Conservation (phyloP, 148 eudicot species). For the Beta vulgaris region DNA sequence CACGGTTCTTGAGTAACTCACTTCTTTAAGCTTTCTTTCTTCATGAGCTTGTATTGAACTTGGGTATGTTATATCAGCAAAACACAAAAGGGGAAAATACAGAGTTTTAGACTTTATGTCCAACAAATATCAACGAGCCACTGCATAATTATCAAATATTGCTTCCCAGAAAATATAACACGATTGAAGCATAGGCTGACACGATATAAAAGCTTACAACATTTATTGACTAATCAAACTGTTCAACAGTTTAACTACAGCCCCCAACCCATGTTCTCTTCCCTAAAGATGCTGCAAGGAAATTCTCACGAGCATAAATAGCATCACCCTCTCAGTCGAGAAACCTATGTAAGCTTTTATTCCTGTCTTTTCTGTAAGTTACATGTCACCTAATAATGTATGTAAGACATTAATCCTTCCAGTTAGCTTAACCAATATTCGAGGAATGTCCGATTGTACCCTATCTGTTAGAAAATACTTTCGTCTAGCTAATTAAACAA, state of each 20-base stretch:
- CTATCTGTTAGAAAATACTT: neutral
- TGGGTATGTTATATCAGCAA: neutral
- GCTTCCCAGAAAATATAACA: neutral
- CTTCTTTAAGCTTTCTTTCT: too few species aligned
- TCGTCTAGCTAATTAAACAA: neutral
- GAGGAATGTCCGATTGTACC: neutral
- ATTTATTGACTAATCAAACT: neutral
- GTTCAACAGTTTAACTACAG: neutral
- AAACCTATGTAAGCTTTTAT: neutral
- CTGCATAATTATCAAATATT: neutral
- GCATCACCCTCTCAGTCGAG: neutral
- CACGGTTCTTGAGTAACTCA: too few species aligned
- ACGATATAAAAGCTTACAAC: neutral
- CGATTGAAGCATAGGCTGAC: neutral
- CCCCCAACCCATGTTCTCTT: neutral
- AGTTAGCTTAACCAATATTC: neutral
- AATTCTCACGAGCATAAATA: neutral
- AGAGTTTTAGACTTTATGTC: neutral
- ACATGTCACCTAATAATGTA: neutral
- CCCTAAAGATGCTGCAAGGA: neutral
- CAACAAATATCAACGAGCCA: neutral
- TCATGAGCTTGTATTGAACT: too few species aligned
- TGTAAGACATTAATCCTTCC: neutral
- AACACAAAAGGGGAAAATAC: neutral
- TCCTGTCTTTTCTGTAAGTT: neutral